A percentile compares a stretch with the other conserved stretches of the same genome.
Evolutionary conservation across 2,329 filamentous ascomycete species (phyloP).

Genomic region (Hymenoscyphus salicellus): DNA sequence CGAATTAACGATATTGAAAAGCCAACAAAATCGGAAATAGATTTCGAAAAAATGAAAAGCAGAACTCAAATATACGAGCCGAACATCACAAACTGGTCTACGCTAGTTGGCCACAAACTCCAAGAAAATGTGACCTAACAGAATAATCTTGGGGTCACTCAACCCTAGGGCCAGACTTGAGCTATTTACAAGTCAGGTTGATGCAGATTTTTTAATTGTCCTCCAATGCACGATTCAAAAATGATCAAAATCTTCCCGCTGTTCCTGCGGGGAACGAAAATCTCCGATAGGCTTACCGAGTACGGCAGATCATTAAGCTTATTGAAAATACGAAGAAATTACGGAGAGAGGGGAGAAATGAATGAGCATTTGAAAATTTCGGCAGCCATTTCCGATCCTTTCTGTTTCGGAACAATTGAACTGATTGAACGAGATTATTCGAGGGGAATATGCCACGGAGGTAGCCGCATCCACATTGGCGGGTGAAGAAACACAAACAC

Average conservation of each 20-base stretch:
- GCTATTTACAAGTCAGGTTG: not conserved
- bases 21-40: too few species aligned
- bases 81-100: too few species aligned
- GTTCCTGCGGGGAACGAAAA: not conserved
- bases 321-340: not conserved
- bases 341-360: not conserved
- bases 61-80: too few species aligned
- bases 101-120: not conserved
- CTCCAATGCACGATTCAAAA: not conserved
- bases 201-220: not conserved
- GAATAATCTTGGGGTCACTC: not conserved
- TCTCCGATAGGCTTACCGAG: not conserved
- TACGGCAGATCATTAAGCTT: constrained; percentile 2
- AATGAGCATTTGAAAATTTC: not conserved
- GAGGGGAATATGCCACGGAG: not conserved
- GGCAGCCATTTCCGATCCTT: not conserved
- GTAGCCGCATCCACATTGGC: not conserved
- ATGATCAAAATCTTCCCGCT: not conserved
- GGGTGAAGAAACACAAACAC: not conserved
- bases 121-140: not conserved
- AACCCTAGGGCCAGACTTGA: not conserved
- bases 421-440: not conserved
- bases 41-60: too few species aligned
- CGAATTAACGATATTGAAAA: too few species aligned
- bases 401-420: not conserved